Conservation (phyloP, 805 yeast species). For the Nadsonia fulvescens region DNA sequence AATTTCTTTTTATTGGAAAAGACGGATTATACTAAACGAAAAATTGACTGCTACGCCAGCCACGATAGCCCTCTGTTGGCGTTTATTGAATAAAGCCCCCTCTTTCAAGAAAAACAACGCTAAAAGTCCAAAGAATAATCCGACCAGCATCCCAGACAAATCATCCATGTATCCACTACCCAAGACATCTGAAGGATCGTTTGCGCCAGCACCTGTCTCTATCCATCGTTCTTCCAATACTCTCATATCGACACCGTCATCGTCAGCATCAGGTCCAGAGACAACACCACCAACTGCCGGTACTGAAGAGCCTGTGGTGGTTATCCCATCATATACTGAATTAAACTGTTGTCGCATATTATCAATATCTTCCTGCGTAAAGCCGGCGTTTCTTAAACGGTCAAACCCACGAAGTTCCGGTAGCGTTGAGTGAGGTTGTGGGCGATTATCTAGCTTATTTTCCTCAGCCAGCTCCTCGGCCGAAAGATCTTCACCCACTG, state of each 20-base stretch:
- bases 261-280: too few species aligned
- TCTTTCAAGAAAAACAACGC: slow-evolving; percentile 42
- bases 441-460: slow-evolving; percentile 32
- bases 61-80: slow-evolving; percentile 49
- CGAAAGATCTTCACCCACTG: slow-evolving; percentile 49
- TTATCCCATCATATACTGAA: slow-evolving; percentile 24
- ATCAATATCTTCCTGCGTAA: slow-evolving; percentile 56
- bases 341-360: slow-evolving; percentile 61
- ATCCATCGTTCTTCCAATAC: slow-evolving; percentile 76
- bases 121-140: slow-evolving; percentile 58
- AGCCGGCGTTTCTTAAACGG: slow-evolving; percentile 65
- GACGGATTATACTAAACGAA: slow-evolving; percentile 13
- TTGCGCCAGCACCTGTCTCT: slow-evolving; percentile 48
- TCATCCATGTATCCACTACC: slow-evolving; percentile 43
- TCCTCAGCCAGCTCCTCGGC: slow-evolving; percentile 41
- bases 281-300: too few species aligned
- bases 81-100: slow-evolving; percentile 37
- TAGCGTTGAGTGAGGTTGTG: slow-evolving; percentile 32
- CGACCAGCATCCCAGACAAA: slow-evolving; percentile 50
- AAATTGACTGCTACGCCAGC: slow-evolving; percentile 58
- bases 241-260: slow-evolving; percentile 4
- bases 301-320: too few species aligned
- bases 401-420: slow-evolving; percentile 78
- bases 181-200: slow-evolving; percentile 26
- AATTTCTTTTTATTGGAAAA: too few species aligned